Percentiles rank a stretch among this genome's conserved stretches.
phyloP scores from a whole-genome alignment of 441 rosid genomes.

The Oxalis stricta region DNA sequence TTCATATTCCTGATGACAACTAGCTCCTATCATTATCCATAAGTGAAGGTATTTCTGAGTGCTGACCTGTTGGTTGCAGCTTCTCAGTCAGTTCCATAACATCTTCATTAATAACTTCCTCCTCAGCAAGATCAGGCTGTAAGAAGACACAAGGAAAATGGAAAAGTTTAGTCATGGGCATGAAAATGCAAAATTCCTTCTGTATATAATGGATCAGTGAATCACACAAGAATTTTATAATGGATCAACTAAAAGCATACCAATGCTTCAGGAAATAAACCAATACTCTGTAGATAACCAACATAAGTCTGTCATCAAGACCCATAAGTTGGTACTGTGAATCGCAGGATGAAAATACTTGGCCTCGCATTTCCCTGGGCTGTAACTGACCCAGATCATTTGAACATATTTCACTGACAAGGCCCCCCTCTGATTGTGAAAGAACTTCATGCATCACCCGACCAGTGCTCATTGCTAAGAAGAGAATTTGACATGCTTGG shows the following conservation, averaged over 20 bases:
- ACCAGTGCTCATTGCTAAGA: slow-evolving; percentile 52
- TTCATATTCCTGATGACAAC: too few relatives aligned
- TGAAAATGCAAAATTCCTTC: too few relatives aligned
- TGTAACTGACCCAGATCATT: slow-evolving; percentile 35
- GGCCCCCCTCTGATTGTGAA: slow-evolving; percentile 38
- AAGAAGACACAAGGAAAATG: slow-evolving; percentile 10
- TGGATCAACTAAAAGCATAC: slow-evolving; percentile 24
- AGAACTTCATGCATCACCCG: slow-evolving; percentile 48
- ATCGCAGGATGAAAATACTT: slow-evolving; percentile 34
- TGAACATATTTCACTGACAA: slow-evolving; percentile 34
- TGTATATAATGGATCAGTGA: too few relatives aligned
- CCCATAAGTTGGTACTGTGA: slow-evolving; percentile 53
- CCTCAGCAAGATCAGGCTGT: slow-evolving; percentile 91
- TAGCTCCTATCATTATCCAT: too few relatives aligned
- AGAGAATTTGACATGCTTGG: slow-evolving; percentile 42
- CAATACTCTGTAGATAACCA: slow-evolving; percentile 86
- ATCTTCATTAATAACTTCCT: slow-evolving; percentile 45
- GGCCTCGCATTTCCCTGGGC: slow-evolving; percentile 25
- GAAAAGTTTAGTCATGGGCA: slow-evolving; percentile 1
- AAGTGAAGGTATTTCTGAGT: not conserved
- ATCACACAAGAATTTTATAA: not conserved
- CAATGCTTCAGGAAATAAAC: slow-evolving; percentile 69
- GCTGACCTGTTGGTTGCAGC: slow-evolving; percentile 56
- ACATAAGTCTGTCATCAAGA: slow-evolving; percentile 59
- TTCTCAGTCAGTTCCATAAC: slow-evolving; percentile 56